Conservation (phyloP, 2,329 filamentous ascomycete genomes). For the Fusarium xylarioides region DNA sequence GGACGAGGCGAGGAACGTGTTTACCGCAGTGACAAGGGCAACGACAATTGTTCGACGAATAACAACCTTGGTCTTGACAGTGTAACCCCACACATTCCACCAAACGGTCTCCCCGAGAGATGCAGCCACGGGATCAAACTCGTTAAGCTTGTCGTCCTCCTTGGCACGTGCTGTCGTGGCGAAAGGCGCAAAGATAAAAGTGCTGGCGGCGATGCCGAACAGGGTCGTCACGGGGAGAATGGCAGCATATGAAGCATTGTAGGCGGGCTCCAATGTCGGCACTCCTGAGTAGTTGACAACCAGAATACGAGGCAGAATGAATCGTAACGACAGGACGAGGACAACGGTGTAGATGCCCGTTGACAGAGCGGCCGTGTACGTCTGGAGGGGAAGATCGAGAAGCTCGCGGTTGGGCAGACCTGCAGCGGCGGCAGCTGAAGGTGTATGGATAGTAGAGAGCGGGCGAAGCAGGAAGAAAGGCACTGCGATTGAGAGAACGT, state of each 20-base stretch:
- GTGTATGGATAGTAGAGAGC: slow-evolving; percentile 70
- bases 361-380: slow-evolving; percentile 74
- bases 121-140: slow-evolving; percentile 72
- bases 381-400: slow-evolving; percentile 68
- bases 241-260: slow-evolving; percentile 68
- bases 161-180: slow-evolving; percentile 61
- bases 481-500: slow-evolving; percentile 72
- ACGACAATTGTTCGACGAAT: slow-evolving; percentile 71
- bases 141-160: slow-evolving; percentile 58
- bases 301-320: slow-evolving; percentile 76
- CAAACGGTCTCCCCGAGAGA: slow-evolving; percentile 74
- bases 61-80: slow-evolving; percentile 68
- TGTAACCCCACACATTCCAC: slow-evolving; percentile 78
- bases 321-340: slow-evolving; percentile 73
- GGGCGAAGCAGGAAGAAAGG: slow-evolving; percentile 81
- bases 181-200: slow-evolving; percentile 80
- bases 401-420: slow-evolving; percentile 70
- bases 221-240: slow-evolving; percentile 67
- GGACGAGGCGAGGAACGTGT: slow-evolving; percentile 71
- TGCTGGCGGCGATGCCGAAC: slow-evolving; percentile 75
- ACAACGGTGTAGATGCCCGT: slow-evolving; percentile 78
- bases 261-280: slow-evolving; percentile 72
- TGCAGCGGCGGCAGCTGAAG: slow-evolving; percentile 51
- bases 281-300: slow-evolving; percentile 79
- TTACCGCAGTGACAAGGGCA: slow-evolving; percentile 64